Evolutionary conservation across 345 rosid species (phyloP).

Genomic region (Pelargonium nanum): DNA sequence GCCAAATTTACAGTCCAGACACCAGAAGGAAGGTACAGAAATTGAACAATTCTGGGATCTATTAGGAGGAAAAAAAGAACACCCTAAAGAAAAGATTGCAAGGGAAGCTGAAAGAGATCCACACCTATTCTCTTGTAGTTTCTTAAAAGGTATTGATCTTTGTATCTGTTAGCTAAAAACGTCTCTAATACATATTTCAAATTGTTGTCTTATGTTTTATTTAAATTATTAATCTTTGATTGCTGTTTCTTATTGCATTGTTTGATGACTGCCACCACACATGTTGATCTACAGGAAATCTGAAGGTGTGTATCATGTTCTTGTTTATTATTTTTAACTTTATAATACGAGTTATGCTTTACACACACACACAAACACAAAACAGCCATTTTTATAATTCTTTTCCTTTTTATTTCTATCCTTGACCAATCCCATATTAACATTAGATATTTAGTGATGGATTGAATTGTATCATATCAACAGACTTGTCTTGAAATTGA

Average conservation of each 20-base stretch:
- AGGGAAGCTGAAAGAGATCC: slow-evolving; percentile 79
- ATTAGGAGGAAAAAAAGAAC: slow-evolving; percentile 80
- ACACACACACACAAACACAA: no score
- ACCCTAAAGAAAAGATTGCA: slow-evolving; percentile 58
- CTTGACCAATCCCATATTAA: no score
- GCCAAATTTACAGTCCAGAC: slow-evolving; percentile 72
- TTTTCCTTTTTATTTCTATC: no score
- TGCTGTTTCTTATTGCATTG: slow-evolving; percentile 13
- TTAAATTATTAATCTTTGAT: slow-evolving; percentile 11
- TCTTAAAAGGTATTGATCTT: slow-evolving; percentile 44
- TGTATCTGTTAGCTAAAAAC: slow-evolving; percentile 8
- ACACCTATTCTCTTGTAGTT: slow-evolving; percentile 82
- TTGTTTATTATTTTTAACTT: no score
- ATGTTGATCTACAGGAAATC: slow-evolving; percentile 46
- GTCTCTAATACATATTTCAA: not conserved
- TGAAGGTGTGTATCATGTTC: slow-evolving; percentile 55
- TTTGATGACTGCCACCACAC: slow-evolving; percentile 17
- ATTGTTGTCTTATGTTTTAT: slow-evolving; percentile 2
- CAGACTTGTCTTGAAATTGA: not conserved
- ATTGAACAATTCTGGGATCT: slow-evolving; percentile 86
- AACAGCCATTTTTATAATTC: no score
- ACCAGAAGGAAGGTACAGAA: slow-evolving; percentile 94
- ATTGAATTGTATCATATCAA: no score
- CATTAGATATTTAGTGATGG: no score
- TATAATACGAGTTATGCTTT: no score